Base-by-base conservation (phyloP, 225 moss, liverwort and hornwort species). In the Sphagnum contortum region DNA sequence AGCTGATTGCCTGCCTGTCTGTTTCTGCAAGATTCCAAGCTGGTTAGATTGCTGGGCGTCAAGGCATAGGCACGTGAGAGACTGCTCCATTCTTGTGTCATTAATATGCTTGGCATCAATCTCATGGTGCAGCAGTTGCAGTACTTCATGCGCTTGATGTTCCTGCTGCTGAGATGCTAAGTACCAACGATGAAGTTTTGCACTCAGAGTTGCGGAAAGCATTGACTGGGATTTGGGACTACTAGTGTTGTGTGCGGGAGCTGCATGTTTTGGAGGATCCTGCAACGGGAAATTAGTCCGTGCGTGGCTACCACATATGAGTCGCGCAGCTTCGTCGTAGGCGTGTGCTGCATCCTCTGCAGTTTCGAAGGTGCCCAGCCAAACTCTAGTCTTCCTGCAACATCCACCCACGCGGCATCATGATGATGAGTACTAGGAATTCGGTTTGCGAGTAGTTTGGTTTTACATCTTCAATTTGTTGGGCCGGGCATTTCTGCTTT, bases 161-260 rank as follows among this genome's bases (percentile, higher is more conserved):
- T 80, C 76, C 29, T 29, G 29, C 50, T 81, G 84, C 58, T 81
- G 80, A n/a, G 84, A 84, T 62, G 77, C 80, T 44, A 81, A 65
- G 58, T 84, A 84, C 84, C 84, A 80, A 4, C 84, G 84, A 65
- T 84, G 84, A 55, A 84, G 80, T 73, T 84, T 84, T 14, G 80
- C 80, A 51, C 75, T 84, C 1, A 84, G 69, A 2, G 84, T 84
- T 2, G 84, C 84, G 13, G 78, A 78, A 10, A 84, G 64, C 68
- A 84, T 81, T 29, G 29, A 29, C 64, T 84, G 84, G 48, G 84
- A 80, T 75, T 69, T 73, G 44, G 77, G 80, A 0, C 80, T 75
- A 29, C 29, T 29, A 29, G 29, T 29, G 29, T 29, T 29, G 29
- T 29, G 29, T 29, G 29, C 29, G 1, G 29, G 1, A 29, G 29